A percentile compares a stretch with the other conserved stretches of the same genome.
Conservation (phyloP, 1,284 basidiomycete species). For the Sanghuangporus weigelae region DNA sequence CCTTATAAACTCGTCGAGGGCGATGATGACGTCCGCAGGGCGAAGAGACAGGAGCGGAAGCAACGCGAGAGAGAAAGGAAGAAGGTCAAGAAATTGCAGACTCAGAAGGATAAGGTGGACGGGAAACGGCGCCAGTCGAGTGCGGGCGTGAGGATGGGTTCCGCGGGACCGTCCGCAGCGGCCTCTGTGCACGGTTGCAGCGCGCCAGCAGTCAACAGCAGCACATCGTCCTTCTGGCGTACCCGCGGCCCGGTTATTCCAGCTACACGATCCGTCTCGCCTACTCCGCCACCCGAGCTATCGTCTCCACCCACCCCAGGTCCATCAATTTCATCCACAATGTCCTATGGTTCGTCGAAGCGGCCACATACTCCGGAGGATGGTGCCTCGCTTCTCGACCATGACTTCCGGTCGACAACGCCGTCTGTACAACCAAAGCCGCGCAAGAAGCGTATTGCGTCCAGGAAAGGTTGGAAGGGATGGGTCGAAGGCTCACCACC, state of each 20-base stretch:
- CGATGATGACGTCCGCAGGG: conserved; percentile 45
- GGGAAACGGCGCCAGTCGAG: conserved; percentile 10
- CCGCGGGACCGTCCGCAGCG: not conserved
- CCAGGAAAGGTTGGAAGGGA: conserved; percentile 79
- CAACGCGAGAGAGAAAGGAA: conserved; percentile 40
- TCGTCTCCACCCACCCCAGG: conserved; percentile 66
- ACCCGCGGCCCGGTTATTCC: conserved; percentile 64
- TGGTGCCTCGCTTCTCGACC: conserved; percentile 31
- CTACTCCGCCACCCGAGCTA: conserved; percentile 64
- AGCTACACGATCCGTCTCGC: conserved; percentile 59
- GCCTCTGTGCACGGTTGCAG: not conserved
- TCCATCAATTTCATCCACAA: conserved; percentile 63
- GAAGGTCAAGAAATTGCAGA: conserved; percentile 24
- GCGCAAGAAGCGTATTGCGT: conserved; percentile 65
- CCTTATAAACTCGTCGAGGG: conserved; percentile 58
- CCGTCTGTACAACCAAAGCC: conserved; percentile 24
- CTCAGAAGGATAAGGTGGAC: conserved; percentile 26
- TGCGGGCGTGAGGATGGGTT: not conserved
- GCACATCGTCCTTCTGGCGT: conserved; percentile 52
- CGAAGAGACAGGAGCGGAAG: conserved; percentile 48
- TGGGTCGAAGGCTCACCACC: conserved; percentile 80
- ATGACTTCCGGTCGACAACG: conserved; percentile 25
- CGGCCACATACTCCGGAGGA: conserved; percentile 63
- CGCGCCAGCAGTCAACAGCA: conserved; percentile 26
- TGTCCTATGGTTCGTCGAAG: conserved; percentile 72